Evolutionary conservation across 1,139 yeast genomes (phyloP), one percentile per base, ranked within the genome.

Genomic region (Debaryomyces coudertii): DNA sequence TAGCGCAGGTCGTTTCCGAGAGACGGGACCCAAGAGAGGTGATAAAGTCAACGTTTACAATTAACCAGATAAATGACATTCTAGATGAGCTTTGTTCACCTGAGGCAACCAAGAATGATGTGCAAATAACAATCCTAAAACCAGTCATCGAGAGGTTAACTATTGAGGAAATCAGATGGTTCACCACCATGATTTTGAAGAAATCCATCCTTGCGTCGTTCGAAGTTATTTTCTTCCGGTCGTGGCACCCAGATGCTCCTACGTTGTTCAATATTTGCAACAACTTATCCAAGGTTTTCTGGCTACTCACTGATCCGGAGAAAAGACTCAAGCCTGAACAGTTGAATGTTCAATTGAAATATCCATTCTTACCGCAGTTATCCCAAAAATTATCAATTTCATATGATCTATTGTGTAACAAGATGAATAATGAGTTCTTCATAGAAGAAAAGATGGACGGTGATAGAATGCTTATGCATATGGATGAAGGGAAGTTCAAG

Each of bases 381-480:
- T 83, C 93, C 0, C 73, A 78, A 33, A 81, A 80, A 52, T 68
- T 83, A 4, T 67, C 69, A 25, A 63, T 68, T 4, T 66, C 76
- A 15, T 84, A 85, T 58, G 75, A 73, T 4, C 66, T 69, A 16
- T 65, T 85, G 15, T 76, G 83, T 14, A 58, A 61, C 9, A 69
- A 65, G 30, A 69, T 85, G 66, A 50, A 58, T 14, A 56, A 60
- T 40, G 79, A 78, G 29, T 90, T 90, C 58, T 79, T 76, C 47
- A 82, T 93, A 22, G 98, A 93, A 58, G 97, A 93, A 61, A 93
- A 93, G 61, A 78, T 90, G 71, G 98, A 93, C 64, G 99, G 99
- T 2, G 98, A 92, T 61, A 68, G 99, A 52, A 82, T 89, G 61
- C 83, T 88, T 44, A 54, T 90, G 31, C 98, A 93, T 61, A 65